Conservation (phyloP, 2,329 filamentous ascomycete species). For the Sclerotinia trifoliorum region DNA sequence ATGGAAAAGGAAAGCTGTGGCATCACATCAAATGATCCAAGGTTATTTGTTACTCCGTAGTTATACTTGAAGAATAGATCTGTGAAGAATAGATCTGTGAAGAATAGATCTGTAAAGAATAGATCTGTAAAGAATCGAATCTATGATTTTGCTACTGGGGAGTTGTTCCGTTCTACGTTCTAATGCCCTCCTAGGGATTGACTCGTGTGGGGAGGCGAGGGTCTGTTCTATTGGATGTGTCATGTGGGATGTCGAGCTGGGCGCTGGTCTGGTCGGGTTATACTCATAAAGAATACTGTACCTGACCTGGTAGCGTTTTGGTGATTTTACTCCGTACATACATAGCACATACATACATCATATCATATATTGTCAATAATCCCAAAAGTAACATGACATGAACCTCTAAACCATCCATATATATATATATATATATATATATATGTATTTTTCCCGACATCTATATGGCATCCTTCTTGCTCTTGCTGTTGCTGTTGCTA, state of each 20-base stretch:
- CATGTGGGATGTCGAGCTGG: background rate
- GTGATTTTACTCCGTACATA: background rate
- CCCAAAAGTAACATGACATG: background rate
- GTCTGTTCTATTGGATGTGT: background rate
- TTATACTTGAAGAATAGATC: no score
- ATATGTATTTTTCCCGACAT: no score
- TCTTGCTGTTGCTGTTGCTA: background rate
- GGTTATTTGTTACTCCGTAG: background rate
- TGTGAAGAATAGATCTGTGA: no score
- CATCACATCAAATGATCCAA: background rate
- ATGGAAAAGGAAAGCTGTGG: background rate
- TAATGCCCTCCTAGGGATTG: background rate
- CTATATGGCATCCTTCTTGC: background rate
- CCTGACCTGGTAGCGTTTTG: background rate
- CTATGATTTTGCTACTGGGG: no score
- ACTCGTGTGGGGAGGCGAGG: slow-evolving; percentile 6
- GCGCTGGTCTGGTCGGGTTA: background rate
- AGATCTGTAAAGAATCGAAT: no score
- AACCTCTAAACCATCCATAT: background rate
- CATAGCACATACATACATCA: background rate
- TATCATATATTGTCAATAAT: background rate
- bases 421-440: no score
- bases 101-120: no score
- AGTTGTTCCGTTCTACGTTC: no score
- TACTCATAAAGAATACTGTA: background rate